Conservation (phyloP, 495 filamentous ascomycete species). For the Cenococcum geophilum region DNA sequence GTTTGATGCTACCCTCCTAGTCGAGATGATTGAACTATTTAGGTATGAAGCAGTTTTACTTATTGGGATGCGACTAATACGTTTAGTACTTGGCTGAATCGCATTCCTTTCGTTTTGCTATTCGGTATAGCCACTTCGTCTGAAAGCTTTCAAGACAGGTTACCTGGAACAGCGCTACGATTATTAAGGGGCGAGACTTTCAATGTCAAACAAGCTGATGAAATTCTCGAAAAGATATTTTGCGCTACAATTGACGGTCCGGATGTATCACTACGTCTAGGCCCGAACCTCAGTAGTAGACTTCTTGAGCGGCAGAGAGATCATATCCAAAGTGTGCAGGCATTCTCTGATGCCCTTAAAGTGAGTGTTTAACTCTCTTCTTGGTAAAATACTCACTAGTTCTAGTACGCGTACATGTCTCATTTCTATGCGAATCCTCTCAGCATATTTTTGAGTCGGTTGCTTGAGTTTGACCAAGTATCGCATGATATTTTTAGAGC, state of each 20-base stretch:
- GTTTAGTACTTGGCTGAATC: conserved; percentile 71
- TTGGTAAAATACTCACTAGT: conserved; percentile 7
- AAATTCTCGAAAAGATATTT: conserved; percentile 74
- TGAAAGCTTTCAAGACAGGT: conserved; percentile 77
- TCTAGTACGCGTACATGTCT: conserved; percentile 86
- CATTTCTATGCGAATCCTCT: conserved; percentile 91
- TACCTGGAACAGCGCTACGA: conserved; percentile 67
- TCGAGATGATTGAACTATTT: conserved; percentile 71
- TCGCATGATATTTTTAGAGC: conserved; percentile 63
- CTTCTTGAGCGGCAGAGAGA: conserved; percentile 75
- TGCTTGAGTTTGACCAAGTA: conserved; percentile 35
- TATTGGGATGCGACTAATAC: conserved; percentile 8
- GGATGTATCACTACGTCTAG: conserved; percentile 57
- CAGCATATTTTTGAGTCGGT: conserved; percentile 53
- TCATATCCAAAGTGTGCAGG: conserved; percentile 78
- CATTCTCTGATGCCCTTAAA: conserved; percentile 73
- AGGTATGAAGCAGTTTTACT: conserved; percentile 48
- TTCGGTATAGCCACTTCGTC: conserved; percentile 89
- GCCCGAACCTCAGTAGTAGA: conserved; percentile 54
- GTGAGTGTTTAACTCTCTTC: conserved; percentile 40
- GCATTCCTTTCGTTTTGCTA: conserved; percentile 82
- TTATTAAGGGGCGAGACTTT: conserved; percentile 73
- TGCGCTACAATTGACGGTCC: conserved; percentile 55
- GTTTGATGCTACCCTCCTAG: conserved; percentile 73
- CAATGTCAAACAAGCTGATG: conserved; percentile 69